Evolutionary conservation across 345 rosid species (phyloP).

Genomic region (Cardamine occulta): DNA sequence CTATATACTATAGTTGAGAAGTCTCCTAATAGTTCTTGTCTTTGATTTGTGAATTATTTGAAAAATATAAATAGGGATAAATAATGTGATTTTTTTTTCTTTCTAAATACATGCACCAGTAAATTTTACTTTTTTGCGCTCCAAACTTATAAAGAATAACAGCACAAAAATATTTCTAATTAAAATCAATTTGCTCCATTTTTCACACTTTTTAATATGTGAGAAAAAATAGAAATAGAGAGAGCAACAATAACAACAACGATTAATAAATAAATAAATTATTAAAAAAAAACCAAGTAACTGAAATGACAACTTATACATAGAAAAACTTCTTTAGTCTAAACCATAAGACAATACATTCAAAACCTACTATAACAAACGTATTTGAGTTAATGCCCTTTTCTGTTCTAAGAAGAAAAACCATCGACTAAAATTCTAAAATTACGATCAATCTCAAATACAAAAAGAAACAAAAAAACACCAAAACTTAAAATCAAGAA

Average conservation of each 20-base stretch:
- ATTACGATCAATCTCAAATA: not conserved
- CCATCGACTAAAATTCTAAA: not conserved
- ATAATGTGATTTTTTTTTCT: not conserved
- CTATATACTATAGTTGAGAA: not conserved
- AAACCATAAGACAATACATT: not conserved
- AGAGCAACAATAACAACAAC: not conserved
- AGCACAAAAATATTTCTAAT: not conserved
- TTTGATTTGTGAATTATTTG: conserved; percentile 14
- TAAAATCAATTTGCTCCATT: not conserved
- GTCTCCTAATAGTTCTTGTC: not conserved
- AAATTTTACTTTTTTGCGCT: not conserved
- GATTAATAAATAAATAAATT: too few species aligned
- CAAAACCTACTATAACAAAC: not conserved
- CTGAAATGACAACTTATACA: not conserved
- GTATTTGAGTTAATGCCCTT: not conserved
- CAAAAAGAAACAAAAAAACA: not conserved
- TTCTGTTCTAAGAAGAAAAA: not conserved
- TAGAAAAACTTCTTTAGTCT: not conserved
- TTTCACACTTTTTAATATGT: not conserved
- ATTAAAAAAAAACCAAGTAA: not conserved
- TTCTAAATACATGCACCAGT: not conserved
- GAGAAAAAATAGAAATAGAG: not conserved
- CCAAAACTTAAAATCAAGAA: not conserved
- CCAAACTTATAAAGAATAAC: not conserved
- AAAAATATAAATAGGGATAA: not conserved